phyloP scores from a whole-genome alignment of 129 eudicot genomes.

The Chrysanthemum seticuspe region DNA sequence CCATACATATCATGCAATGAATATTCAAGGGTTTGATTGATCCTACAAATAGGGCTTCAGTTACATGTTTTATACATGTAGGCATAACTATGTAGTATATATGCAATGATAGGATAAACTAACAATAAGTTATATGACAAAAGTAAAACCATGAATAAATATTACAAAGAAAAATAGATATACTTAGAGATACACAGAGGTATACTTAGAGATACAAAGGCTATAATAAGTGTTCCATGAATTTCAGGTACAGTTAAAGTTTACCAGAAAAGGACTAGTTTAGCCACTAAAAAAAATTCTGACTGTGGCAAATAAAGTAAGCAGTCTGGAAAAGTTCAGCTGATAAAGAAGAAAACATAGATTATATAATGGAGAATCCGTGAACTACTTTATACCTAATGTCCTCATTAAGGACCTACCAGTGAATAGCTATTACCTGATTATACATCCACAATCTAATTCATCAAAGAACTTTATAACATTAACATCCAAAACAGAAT shows the following conservation, averaged over 20 bases:
- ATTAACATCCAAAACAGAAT: conserved; percentile 6
- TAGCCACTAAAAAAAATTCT: too few species aligned
- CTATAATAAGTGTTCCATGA: not conserved
- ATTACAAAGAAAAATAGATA: not conserved
- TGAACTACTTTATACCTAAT: conserved; percentile 8
- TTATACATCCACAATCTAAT: conserved; percentile 4
- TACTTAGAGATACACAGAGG: not conserved
- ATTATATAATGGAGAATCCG: not conserved
- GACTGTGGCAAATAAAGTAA: not conserved
- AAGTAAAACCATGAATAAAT: not conserved
- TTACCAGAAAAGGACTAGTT: not conserved
- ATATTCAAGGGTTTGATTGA: not conserved
- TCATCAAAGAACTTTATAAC: not conserved
- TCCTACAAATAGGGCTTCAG: conserved; percentile 10
- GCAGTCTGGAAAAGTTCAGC: not conserved
- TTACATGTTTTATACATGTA: conserved; percentile 4
- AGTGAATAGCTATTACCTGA: conserved; percentile 2
- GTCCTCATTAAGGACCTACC: conserved; percentile 14
- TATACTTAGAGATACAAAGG: not conserved
- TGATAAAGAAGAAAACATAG: not conserved
- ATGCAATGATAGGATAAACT: not conserved
- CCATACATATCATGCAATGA: not conserved
- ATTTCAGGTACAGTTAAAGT: not conserved
- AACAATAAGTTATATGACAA: not conserved
- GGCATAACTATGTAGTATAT: not conserved